Evolutionary conservation across 352 stramenopile species (phyloP).

Genomic region (Phytopythium litorale): DNA sequence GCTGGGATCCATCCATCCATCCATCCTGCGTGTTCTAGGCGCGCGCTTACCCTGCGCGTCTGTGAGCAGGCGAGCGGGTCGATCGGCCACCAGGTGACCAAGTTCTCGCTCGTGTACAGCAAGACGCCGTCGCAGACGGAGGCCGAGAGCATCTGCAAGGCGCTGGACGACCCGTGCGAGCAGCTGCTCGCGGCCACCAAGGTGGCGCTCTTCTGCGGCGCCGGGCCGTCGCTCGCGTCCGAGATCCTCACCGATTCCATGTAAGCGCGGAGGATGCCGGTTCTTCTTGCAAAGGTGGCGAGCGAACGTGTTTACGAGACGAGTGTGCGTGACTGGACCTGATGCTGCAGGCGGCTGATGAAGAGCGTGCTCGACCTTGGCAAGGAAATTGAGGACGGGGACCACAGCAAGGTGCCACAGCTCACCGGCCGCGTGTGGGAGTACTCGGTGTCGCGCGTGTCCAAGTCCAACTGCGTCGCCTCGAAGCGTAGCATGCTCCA

Average conservation of each 20-base stretch:
- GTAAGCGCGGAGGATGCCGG: constrained; percentile 15
- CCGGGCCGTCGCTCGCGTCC: constrained; percentile 66
- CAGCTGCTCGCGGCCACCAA: constrained; percentile 73
- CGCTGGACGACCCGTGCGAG: constrained; percentile 73
- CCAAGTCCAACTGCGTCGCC: constrained; percentile 85
- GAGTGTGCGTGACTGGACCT: neutral
- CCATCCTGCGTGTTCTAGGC: neutral
- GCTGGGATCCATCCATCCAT: neutral
- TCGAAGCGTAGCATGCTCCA: constrained; percentile 86
- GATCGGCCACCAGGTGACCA: constrained; percentile 81
- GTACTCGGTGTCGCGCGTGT: constrained; percentile 54
- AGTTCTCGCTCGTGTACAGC: constrained; percentile 85
- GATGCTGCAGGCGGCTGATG: constrained; percentile 51
- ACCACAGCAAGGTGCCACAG: constrained; percentile 57
- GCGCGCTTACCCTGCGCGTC: neutral
- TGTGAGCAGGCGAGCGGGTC: constrained; percentile 42
- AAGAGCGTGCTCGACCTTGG: constrained; percentile 67
- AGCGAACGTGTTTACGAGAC: neutral
- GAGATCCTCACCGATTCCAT: constrained; percentile 68
- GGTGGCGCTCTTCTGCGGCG: constrained; percentile 75
- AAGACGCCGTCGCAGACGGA: constrained; percentile 69
- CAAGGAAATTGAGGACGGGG: constrained; percentile 34
- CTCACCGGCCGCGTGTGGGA: constrained; percentile 84
- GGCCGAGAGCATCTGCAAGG: constrained; percentile 71
- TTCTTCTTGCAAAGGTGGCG: constrained; percentile 5